A percentile compares a stretch with the other conserved stretches of the same genome.
phyloP scores from a whole-genome alignment of 2,329 filamentous ascomycete genomes.

The Hymenoscyphus fraxineus region DNA sequence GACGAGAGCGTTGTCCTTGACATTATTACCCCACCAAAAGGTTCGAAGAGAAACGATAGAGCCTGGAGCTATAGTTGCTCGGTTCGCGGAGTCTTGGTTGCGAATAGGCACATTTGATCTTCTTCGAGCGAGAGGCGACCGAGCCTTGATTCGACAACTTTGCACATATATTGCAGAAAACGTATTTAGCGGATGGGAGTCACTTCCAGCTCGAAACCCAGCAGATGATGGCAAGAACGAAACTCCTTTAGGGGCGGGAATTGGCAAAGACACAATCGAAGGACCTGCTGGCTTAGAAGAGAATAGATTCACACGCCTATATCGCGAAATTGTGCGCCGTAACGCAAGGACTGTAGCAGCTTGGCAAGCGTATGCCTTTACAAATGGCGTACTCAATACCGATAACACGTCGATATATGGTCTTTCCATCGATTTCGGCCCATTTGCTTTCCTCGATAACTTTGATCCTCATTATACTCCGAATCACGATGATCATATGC shows the following conservation, averaged over 20 bases:
- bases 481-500: constrained; percentile 87
- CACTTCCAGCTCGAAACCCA: constrained; percentile 60
- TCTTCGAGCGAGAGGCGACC: constrained; percentile 75
- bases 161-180: constrained; percentile 83
- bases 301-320: constrained; percentile 83
- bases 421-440: constrained; percentile 88
- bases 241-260: constrained; percentile 39
- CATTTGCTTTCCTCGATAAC: constrained; percentile 96
- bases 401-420: constrained; percentile 94
- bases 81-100: constrained; percentile 89
- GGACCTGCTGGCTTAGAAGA: constrained; percentile 66
- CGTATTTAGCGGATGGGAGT: constrained; percentile 83
- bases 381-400: constrained; percentile 96
- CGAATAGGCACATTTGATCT: constrained; percentile 95
- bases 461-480: constrained; percentile 94
- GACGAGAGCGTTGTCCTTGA: constrained; percentile 81
- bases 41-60: constrained; percentile 79
- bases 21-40: constrained; percentile 65
- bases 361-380: constrained; percentile 99
- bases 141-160: constrained; percentile 67
- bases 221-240: constrained; percentile 47
- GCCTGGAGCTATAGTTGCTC: constrained; percentile 85
- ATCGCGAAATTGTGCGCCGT: constrained; percentile 78
- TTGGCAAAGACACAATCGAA: constrained; percentile 58
- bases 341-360: constrained; percentile 86